Percentiles rank a stretch among this genome's conserved stretches.
phyloP scores from a whole-genome alignment of 2,329 filamentous ascomycete genomes.

The Epichloe gansuensis region DNA sequence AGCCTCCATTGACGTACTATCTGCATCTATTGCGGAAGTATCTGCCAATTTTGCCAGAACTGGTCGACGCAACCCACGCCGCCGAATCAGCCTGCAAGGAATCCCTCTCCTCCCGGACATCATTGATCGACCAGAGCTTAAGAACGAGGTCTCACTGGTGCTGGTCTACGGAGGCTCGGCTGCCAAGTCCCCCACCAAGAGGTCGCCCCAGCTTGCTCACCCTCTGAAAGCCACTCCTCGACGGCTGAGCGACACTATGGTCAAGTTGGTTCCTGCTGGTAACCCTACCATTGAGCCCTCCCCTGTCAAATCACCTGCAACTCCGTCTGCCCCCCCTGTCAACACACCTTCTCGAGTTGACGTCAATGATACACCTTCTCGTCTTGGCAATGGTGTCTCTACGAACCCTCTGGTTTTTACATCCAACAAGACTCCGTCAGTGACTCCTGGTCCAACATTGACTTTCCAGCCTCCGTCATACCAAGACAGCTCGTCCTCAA shows the following conservation, averaged over 20 bases:
- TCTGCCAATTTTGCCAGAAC: conserved; percentile 9
- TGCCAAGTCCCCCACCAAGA: conserved; percentile 20
- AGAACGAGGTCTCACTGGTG: conserved; percentile 13
- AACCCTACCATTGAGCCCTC: conserved; percentile 15
- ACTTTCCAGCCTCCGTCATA: neutral
- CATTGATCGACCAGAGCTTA: conserved; percentile 17
- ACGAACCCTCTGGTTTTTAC: neutral
- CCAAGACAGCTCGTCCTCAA: neutral
- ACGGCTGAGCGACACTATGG: conserved; percentile 17
- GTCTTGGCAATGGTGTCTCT: neutral
- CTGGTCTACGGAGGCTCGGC: conserved; percentile 10
- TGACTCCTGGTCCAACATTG: neutral
- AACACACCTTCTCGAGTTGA: conserved; percentile 2
- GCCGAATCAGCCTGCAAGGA: conserved; percentile 9
- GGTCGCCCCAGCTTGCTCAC: conserved; percentile 13
- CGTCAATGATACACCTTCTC: neutral
- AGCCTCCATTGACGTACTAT: conserved; percentile 12
- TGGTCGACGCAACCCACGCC: conserved; percentile 2
- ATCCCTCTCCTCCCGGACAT: conserved; percentile 16
- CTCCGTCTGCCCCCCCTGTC: conserved; percentile 15
- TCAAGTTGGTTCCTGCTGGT: conserved; percentile 17
- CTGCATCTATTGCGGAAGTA: conserved; percentile 16
- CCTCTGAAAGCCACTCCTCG: conserved; percentile 15
- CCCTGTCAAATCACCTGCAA: conserved; percentile 17
- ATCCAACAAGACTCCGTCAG: neutral